Evolutionary conservation across 23 red algal species (phyloP).

Genomic region (Pyropia haitanensis): DNA sequence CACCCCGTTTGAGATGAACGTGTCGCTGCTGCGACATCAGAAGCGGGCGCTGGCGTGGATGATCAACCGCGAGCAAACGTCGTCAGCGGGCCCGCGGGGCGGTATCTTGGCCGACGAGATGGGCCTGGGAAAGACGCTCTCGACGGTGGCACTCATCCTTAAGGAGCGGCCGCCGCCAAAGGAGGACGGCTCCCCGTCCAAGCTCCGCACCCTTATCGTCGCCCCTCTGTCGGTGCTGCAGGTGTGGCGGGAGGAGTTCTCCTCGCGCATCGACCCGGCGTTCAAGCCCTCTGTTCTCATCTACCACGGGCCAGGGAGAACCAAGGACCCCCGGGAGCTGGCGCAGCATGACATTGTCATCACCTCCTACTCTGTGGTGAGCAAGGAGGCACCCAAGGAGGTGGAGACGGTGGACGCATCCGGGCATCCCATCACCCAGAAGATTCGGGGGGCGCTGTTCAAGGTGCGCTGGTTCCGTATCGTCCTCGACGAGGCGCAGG

Average conservation of each 20-base stretch:
- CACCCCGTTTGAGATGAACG: slow-evolving; percentile 16
- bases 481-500: slow-evolving; percentile 80
- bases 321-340: slow-evolving; percentile 1
- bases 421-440: not conserved
- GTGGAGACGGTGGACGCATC: slow-evolving; percentile 4
- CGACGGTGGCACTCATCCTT: slow-evolving; percentile 20
- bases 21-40: slow-evolving; percentile 51
- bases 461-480: slow-evolving; percentile 38
- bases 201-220: slow-evolving; percentile 40
- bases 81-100: slow-evolving; percentile 1
- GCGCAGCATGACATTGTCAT: slow-evolving; percentile 52
- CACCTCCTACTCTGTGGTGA: slow-evolving; percentile 57
- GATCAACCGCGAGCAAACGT: slow-evolving; percentile 25
- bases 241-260: slow-evolving; percentile 63
- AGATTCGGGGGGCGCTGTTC: slow-evolving; percentile 30
- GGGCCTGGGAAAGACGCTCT: slow-evolving; percentile 59
- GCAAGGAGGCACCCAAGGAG: slow-evolving; percentile 36
- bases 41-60: slow-evolving; percentile 68
- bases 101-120: slow-evolving; percentile 48
- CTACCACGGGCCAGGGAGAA: slow-evolving; percentile 53
- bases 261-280: slow-evolving; percentile 2
- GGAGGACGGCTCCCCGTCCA: not conserved
- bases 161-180: not conserved
- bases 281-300: slow-evolving; percentile 17
- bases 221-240: slow-evolving; percentile 58